Conservation (phyloP, 306 rosid genomes). For the Rosa chinensis region DNA sequence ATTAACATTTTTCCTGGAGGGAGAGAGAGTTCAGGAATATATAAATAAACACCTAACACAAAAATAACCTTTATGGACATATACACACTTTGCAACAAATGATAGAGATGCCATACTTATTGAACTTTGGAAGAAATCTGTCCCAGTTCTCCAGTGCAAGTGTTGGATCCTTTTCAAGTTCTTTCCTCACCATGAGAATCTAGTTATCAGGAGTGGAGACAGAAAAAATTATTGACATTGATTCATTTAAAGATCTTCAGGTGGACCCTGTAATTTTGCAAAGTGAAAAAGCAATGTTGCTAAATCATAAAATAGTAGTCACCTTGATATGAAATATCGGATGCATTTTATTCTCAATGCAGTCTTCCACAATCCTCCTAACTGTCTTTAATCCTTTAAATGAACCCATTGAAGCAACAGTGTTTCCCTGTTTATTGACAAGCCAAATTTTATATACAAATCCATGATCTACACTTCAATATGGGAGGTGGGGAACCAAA, state of each 20-base stretch:
- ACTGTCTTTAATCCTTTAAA: slow-evolving; percentile 85
- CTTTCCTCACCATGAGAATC: slow-evolving; percentile 90
- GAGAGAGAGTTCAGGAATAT: background rate
- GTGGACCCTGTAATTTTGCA: background rate
- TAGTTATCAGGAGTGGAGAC: slow-evolving; percentile 22
- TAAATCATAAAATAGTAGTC: slow-evolving; percentile 8
- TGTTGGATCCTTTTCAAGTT: slow-evolving; percentile 92
- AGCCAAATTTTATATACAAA: slow-evolving; percentile 4
- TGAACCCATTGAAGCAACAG: slow-evolving; percentile 89
- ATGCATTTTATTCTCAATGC: slow-evolving; percentile 85
- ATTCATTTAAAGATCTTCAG: background rate
- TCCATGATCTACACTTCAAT: slow-evolving; percentile 1
- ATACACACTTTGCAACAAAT: slow-evolving; percentile 9
- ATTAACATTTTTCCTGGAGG: slow-evolving; percentile 76
- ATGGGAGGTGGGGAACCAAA: background rate
- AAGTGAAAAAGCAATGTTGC: slow-evolving; percentile 1
- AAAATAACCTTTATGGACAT: background rate
- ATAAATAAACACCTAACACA: background rate
- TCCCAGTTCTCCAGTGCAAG: slow-evolving; percentile 89
- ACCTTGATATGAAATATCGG: slow-evolving; percentile 95
- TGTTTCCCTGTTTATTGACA: slow-evolving; percentile 61
- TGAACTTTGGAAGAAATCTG: slow-evolving; percentile 92
- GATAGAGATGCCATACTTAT: slow-evolving; percentile 51
- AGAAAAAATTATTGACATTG: background rate
- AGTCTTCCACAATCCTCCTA: slow-evolving; percentile 82